Conservation (phyloP, 2,329 filamentous ascomycete species). For the Nannizzia gypsea region DNA sequence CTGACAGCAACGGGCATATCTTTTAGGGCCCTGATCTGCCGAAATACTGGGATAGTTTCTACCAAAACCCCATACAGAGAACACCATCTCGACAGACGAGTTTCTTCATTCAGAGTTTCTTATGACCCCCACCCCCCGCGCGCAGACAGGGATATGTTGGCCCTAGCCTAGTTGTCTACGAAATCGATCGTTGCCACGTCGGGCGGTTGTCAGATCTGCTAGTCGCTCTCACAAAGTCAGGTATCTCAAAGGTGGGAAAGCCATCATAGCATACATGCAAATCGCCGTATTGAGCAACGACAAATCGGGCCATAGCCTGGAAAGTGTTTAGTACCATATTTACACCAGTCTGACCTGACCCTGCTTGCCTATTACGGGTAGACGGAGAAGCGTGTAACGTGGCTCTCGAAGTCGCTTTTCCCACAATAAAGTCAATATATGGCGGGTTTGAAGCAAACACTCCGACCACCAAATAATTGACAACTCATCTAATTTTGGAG, state of each 20-base stretch:
- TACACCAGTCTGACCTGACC: not conserved
- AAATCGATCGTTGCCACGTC: constrained; percentile 4
- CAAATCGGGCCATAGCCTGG: not conserved
- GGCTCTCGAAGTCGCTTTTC: not conserved
- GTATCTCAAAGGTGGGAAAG: not conserved
- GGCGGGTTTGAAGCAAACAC: not conserved
- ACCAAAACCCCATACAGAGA: not conserved
- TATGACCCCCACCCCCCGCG: not conserved
- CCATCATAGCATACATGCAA: not conserved
- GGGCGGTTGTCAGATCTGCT: not conserved
- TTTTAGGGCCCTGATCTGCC: constrained; percentile 1
- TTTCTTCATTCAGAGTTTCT: not conserved
- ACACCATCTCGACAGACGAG: not conserved
- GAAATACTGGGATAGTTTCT: not conserved
- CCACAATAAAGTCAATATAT: not conserved
- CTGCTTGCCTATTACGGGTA: not conserved
- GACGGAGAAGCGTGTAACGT: not conserved
- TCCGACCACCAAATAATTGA: not conserved
- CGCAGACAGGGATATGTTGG: constrained; percentile 1
- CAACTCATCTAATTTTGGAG: not conserved
- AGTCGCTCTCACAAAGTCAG: not conserved
- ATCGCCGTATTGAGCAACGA: not conserved
- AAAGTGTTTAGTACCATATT: not conserved
- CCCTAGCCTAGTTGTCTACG: not conserved
- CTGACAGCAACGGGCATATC: constrained; percentile 3